These are phyloP conservation scores for Venturia nashicola DNA, from an alignment of 2,329 filamentous ascomycete genomes.

Conservation along the genomic window DNA sequence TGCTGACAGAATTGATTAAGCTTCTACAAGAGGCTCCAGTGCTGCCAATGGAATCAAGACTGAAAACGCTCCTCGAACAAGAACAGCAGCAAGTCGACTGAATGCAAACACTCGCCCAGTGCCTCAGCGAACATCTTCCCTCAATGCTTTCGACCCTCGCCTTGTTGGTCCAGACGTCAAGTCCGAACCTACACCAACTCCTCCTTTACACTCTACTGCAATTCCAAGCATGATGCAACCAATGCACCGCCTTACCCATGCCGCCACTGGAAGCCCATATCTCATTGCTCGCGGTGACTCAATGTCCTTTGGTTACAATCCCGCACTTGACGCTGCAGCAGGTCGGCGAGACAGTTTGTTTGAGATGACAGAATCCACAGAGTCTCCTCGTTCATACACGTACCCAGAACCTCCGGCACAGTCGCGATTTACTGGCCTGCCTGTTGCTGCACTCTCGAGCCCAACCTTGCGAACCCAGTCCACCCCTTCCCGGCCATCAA, in stretches of 20 bases:
- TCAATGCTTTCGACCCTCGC: conserved; percentile 1
- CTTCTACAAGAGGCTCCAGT: background rate
- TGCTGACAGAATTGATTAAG: background rate
- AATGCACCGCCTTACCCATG: background rate
- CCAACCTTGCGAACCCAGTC: background rate
- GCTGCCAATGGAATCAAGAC: background rate
- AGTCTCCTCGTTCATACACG: background rate
- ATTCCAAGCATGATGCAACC: background rate
- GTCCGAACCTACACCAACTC: conserved; percentile 2
- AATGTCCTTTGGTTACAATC: background rate
- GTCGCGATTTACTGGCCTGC: background rate
- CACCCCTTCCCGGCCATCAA: background rate
- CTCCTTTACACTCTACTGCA: conserved; percentile 4
- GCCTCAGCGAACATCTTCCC: background rate
- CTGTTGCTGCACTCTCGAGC: background rate
- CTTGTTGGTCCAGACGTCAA: background rate
- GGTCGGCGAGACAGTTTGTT: background rate
- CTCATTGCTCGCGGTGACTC: background rate
- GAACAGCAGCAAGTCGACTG: background rate
- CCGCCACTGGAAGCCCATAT: background rate
- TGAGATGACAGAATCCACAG: background rate
- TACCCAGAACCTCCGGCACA: background rate
- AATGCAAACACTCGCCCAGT: background rate
- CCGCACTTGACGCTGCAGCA: background rate
- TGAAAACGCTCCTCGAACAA: background rate